These are phyloP conservation scores for Boletus sp. DNA, from an alignment of 768 basidiomycete genomes.

Conservation along the genomic window DNA sequence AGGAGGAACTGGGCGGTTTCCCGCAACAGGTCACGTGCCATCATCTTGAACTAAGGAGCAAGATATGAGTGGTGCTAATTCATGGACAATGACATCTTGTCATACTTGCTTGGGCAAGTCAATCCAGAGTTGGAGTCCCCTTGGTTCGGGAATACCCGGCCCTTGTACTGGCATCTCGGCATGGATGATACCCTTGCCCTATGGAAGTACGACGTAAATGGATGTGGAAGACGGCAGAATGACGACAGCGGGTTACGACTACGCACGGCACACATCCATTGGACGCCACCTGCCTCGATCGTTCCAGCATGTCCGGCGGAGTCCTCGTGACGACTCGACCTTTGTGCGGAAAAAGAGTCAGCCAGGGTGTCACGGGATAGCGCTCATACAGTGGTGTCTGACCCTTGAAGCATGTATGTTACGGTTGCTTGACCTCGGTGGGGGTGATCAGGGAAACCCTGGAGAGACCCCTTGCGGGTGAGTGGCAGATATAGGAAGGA, in stretches of 20 bases:
- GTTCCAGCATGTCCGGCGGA: conserved; percentile 81
- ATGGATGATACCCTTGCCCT: conserved; percentile 72
- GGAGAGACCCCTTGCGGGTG: not conserved
- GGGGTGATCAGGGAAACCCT: conserved; percentile 93
- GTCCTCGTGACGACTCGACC: conserved; percentile 83
- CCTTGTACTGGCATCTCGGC: conserved; percentile 87
- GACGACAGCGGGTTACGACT: conserved; percentile 23
- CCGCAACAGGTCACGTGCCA: conserved; percentile 36
- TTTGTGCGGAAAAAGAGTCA: conserved; percentile 22
- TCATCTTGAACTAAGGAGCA: conserved; percentile 67
- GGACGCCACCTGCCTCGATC: conserved; percentile 79
- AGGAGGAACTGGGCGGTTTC: not conserved
- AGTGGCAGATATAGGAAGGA: not conserved
- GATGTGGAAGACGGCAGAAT: not conserved
- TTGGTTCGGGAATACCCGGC: conserved; percentile 62
- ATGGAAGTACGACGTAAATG: conserved; percentile 1
- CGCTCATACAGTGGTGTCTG: conserved; percentile 1
- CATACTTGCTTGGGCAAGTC: conserved; percentile 69
- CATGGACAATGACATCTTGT: not conserved
- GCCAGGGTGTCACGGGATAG: not conserved
- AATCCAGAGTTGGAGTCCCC: conserved; percentile 86
- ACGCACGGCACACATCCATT: conserved; percentile 89
- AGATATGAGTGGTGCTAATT: conserved; percentile 15
- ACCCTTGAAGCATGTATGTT: conserved; percentile 89
- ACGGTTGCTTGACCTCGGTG: conserved; percentile 88